phyloP scores from a whole-genome alignment of 805 yeast genomes.

The Isabelozyma rhagii region DNA sequence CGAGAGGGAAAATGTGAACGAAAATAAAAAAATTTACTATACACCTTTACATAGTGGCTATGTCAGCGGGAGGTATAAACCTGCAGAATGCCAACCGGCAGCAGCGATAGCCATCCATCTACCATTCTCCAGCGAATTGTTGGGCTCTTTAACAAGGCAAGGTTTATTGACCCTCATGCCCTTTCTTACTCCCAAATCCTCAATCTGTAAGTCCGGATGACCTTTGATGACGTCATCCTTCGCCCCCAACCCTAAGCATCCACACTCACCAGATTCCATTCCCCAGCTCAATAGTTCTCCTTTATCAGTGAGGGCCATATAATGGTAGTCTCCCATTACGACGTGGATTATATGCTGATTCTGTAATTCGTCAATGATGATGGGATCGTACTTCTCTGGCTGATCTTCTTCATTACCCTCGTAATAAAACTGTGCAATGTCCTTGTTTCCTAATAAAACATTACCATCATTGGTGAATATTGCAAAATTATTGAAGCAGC shows the following conservation, averaged over 20 bases:
- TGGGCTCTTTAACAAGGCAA: slow-evolving; percentile 36
- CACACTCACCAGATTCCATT: slow-evolving; percentile 55
- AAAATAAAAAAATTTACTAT: not conserved
- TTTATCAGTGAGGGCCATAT: slow-evolving; percentile 53
- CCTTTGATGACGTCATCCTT: slow-evolving; percentile 8
- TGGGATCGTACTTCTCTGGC: slow-evolving; percentile 18
- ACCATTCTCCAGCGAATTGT: slow-evolving; percentile 19
- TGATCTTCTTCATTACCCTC: slow-evolving; percentile 7
- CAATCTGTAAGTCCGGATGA: slow-evolving; percentile 2
- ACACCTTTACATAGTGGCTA: not conserved
- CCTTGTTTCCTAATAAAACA: slow-evolving; percentile 39
- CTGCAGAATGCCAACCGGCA: slow-evolving; percentile 80
- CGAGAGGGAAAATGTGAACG: not conserved
- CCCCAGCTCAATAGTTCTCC: slow-evolving; percentile 72
- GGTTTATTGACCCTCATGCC: slow-evolving; percentile 25
- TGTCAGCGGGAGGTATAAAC: slow-evolving; percentile 32
- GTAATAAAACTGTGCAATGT: slow-evolving; percentile 7
- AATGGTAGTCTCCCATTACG: slow-evolving; percentile 72
- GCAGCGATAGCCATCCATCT: slow-evolving; percentile 62
- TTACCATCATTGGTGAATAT: slow-evolving; percentile 52
- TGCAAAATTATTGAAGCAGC: slow-evolving; percentile 53
- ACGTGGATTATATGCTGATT: slow-evolving; percentile 49
- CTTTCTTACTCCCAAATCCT: slow-evolving; percentile 26
- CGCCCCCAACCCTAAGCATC: slow-evolving; percentile 64
- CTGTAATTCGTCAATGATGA: slow-evolving; percentile 40